These are phyloP conservation scores for Teratosphaeria destructans DNA, from an alignment of 2,329 filamentous ascomycete genomes.

Conservation along the genomic window DNA sequence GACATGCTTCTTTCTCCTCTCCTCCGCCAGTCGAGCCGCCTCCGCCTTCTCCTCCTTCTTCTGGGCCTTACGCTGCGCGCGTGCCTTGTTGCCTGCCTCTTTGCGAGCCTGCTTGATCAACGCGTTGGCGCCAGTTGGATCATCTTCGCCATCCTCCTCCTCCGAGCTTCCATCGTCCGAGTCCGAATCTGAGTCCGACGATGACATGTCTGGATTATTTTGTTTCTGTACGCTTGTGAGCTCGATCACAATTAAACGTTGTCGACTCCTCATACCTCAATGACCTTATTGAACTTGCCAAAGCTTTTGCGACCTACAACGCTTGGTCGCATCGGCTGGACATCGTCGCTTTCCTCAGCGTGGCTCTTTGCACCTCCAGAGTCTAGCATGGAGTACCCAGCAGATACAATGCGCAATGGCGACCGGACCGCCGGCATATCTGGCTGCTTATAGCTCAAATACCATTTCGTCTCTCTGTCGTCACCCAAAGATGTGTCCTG, in stretches of 20 bases:
- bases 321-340: constrained; percentile 18
- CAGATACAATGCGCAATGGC: constrained; percentile 49
- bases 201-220: not conserved
- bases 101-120: constrained; percentile 37
- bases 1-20: constrained; percentile 55
- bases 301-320: constrained; percentile 39
- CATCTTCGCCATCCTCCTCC: constrained; percentile 32
- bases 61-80: constrained; percentile 36
- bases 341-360: constrained; percentile 20
- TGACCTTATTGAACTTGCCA: constrained; percentile 36
- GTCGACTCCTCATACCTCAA: constrained; percentile 20
- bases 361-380: constrained; percentile 8
- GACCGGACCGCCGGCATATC: constrained; percentile 25
- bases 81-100: constrained; percentile 33
- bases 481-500: constrained; percentile 41
- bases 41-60: constrained; percentile 40
- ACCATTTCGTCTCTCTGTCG: constrained; percentile 63
- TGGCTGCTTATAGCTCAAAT: constrained; percentile 48
- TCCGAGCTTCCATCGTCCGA: constrained; percentile 24
- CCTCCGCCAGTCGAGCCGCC: constrained; percentile 44
- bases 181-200: constrained; percentile 8
- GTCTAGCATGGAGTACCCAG: constrained; percentile 46
- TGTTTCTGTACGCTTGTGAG: constrained; percentile 7
- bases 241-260: constrained; percentile 3
- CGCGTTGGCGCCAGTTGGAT: constrained; percentile 30